Evolutionary conservation across 768 basidiomycete species (phyloP), one percentile per base, ranked within the genome.

Genomic region (Podaxis sp.): DNA sequence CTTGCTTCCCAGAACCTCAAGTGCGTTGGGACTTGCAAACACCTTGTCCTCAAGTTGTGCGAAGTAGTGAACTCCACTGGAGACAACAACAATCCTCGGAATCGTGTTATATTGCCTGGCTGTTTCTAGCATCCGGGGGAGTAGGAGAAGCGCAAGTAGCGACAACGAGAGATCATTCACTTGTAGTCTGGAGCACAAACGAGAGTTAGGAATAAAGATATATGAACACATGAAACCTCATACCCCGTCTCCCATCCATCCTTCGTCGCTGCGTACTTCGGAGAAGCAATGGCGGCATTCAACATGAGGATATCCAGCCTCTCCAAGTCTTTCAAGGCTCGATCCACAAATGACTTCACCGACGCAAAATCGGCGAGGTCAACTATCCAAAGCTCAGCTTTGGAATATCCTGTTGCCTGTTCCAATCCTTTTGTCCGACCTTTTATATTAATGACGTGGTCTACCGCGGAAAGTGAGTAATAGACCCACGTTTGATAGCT

Each of bases 261-360:
- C 33, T 33, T 33, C 33, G 33, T 33, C 33, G 33, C 33, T 8
- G 8, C 1, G 33, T 33, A 33, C 33, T 33, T 10, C 10, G 2
- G 33, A 33, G 33, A 33, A 2, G 37, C 37, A 2, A 77, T 57
- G 0, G 65, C 81, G 0, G 83, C 81, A 28, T 84, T 84, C 68
- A 77, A 75, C 12, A 83, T 72, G 0, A 85, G 68, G 26, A 82
- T 74, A 64, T 82, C 81, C 37, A 83, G 64, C 28, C 77, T 63
- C 5, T 67, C 75, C 13, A 69, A 70, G 13, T 75, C 70, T 50
- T 76, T 73, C 13, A 74, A 66, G 20, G 72, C 74, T 30, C 68
- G 69, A 37, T 77, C 73, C 1, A 62, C 75, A 57, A 81, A 81
- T 11, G 65, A 69, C 4, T 62, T 70, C 24, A 81, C 75, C 8